Conservation (phyloP, 495 filamentous ascomycete genomes). For the Hypomontagnella monticulosa region DNA sequence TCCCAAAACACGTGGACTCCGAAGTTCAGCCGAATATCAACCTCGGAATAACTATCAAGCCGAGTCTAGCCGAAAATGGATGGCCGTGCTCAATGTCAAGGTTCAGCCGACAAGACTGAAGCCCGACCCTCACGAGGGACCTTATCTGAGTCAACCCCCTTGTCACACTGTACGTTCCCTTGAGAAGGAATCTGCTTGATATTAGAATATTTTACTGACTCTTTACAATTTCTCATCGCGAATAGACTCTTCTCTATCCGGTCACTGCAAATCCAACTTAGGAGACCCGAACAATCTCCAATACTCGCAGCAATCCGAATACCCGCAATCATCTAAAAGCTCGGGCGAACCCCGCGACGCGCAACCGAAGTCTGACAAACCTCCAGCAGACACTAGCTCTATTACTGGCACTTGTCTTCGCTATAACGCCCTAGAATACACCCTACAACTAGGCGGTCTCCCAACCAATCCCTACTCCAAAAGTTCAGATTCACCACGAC, state of each 20-base stretch:
- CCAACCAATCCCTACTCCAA: background rate
- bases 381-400: background rate
- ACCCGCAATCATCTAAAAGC: background rate
- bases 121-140: constrained; percentile 10
- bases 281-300: constrained; percentile 2
- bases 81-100: constrained; percentile 1
- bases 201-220: background rate
- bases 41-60: constrained; percentile 6
- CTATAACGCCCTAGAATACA: background rate
- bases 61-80: constrained; percentile 19
- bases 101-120: constrained; percentile 2
- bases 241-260: background rate
- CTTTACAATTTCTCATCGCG: background rate
- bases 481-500: background rate
- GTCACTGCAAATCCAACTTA: background rate
- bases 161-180: background rate
- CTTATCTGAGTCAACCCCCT: constrained; percentile 2
- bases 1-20: background rate
- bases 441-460: background rate
- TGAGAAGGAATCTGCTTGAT: background rate
- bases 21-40: background rate
- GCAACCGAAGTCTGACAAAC: background rate
- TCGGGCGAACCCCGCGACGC: constrained; percentile 2
- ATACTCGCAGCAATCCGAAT: constrained; percentile 2
- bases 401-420: background rate